Evolutionary conservation across 2,329 filamentous ascomycete species (phyloP).

Genomic region (Penicillium olsonii): DNA sequence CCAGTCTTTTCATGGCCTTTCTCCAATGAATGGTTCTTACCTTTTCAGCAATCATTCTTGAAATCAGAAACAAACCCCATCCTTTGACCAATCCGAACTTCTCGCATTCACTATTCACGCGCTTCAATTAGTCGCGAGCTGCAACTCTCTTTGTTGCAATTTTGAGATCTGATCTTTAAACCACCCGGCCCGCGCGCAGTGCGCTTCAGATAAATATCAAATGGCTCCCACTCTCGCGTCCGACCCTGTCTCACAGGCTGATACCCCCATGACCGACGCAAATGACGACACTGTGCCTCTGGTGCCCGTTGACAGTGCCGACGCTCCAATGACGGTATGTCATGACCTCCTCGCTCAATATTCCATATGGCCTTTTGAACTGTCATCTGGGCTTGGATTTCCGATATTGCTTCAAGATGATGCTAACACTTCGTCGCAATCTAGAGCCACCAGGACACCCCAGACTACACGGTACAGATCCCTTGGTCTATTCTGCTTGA

Average conservation of each 20-base stretch:
- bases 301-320: constrained; percentile 38
- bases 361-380: too few relatives aligned
- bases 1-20: not conserved
- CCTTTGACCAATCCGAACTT: not conserved
- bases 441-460: constrained; percentile 59
- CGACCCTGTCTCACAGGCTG: constrained; percentile 45
- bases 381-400: constrained; percentile 1
- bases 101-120: not conserved
- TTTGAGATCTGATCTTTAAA: constrained; percentile 11
- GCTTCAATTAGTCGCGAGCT: constrained; percentile 11
- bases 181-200: constrained; percentile 23
- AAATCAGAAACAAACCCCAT: not conserved
- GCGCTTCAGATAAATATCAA: constrained; percentile 25
- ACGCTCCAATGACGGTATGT: constrained; percentile 43
- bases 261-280: constrained; percentile 51
- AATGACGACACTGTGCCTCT: constrained; percentile 37
- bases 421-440: constrained; percentile 15
- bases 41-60: not conserved
- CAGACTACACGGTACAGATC: constrained; percentile 59
- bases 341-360: not conserved
- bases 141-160: constrained; percentile 6
- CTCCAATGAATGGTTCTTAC: not conserved
- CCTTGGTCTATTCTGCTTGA: not conserved
- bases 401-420: not conserved
- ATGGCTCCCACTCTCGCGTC: constrained; percentile 47